A percentile compares a stretch with the other conserved stretches of the same genome.
These are phyloP conservation scores for Dendrostoma leiphaemia DNA, from an alignment of 2,329 filamentous ascomycete genomes.

Conservation along the genomic window DNA sequence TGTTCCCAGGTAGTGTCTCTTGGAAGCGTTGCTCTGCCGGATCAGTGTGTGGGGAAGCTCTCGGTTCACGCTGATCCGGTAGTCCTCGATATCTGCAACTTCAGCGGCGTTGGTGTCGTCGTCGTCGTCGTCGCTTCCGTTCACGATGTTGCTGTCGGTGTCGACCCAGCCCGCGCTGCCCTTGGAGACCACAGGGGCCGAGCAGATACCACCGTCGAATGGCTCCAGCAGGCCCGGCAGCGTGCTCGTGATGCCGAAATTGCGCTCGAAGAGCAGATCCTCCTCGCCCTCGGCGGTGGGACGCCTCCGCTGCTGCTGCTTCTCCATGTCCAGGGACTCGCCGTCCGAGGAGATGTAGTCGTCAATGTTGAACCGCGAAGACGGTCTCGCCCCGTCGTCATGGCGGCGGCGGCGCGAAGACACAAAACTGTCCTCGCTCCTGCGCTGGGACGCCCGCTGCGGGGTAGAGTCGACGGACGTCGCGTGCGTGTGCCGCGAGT, in stretches of 20 bases:
- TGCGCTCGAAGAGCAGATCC: conserved; percentile 34
- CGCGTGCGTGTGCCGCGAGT: conserved; percentile 42
- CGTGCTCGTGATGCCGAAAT: conserved; percentile 32
- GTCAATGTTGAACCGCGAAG: conserved; percentile 33
- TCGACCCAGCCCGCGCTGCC: not conserved
- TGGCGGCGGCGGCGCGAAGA: conserved; percentile 13
- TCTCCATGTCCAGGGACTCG: conserved; percentile 29
- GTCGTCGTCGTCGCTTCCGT: not conserved
- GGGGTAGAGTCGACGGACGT: conserved; percentile 41
- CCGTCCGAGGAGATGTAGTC: conserved; percentile 38
- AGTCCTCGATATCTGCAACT: conserved; percentile 5
- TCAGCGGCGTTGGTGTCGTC: not conserved
- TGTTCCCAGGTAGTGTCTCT: not conserved
- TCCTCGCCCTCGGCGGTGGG: conserved; percentile 32
- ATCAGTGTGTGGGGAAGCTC: not conserved
- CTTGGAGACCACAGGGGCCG: conserved; percentile 9
- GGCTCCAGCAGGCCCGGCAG: conserved; percentile 33
- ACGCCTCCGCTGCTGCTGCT: conserved; percentile 5
- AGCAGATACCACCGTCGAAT: conserved; percentile 9
- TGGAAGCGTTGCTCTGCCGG: not conserved
- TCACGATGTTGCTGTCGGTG: not conserved
- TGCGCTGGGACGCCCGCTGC: conserved; percentile 2
- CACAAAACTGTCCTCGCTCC: conserved; percentile 16
- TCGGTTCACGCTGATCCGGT: not conserved
- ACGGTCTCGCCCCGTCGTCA: conserved; percentile 8